Evolutionary conservation across 345 rosid genomes (phyloP).

Genomic region (Cochlearia excelsa): DNA sequence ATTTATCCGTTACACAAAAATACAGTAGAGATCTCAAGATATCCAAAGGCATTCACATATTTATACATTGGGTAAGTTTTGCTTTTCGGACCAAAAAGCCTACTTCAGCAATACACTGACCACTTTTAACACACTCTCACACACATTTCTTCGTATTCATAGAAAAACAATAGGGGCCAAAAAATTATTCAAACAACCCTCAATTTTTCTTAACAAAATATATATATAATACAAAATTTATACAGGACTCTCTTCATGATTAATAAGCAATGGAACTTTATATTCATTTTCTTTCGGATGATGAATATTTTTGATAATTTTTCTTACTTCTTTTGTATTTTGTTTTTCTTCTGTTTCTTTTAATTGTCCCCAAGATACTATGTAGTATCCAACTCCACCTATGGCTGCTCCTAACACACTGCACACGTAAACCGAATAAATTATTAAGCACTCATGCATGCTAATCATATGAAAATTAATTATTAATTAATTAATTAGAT

Average conservation of each 20-base stretch:
- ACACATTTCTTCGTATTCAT: constrained; percentile 26
- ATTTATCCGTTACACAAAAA: too few species aligned
- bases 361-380: constrained; percentile 57
- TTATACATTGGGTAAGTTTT: constrained; percentile 24
- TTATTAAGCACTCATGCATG: constrained; percentile 4
- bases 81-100: constrained; percentile 42
- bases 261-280: constrained; percentile 51
- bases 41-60: constrained; percentile 14
- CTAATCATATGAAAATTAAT: background rate
- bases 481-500: background rate
- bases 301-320: constrained; percentile 27
- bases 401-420: constrained; percentile 67
- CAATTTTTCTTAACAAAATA: background rate
- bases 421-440: constrained; percentile 18
- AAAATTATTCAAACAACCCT: constrained; percentile 24
- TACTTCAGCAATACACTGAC: constrained; percentile 31
- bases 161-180: constrained; percentile 14
- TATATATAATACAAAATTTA: constrained; percentile 20
- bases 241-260: constrained; percentile 40
- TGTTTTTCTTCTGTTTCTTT: constrained; percentile 44
- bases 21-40: constrained; percentile 15
- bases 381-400: constrained; percentile 59
- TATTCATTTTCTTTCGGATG: constrained; percentile 27
- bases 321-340: constrained; percentile 19
- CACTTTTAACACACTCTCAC: constrained; percentile 20